Conservation (phyloP, 2,329 filamentous ascomycete species). For the Westerdykella ornata region DNA sequence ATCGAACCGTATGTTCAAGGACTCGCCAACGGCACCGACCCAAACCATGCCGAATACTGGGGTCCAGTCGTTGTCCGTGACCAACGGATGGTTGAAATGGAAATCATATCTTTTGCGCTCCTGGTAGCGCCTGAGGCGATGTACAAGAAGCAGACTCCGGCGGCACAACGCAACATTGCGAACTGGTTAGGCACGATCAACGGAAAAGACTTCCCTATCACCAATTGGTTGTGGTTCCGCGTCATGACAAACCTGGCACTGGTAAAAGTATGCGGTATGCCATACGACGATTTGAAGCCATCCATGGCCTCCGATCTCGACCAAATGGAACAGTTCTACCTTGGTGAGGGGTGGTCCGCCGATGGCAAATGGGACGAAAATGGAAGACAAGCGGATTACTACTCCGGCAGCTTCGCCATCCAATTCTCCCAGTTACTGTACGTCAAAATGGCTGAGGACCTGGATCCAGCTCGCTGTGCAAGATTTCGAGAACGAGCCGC, state of each 20-base stretch:
- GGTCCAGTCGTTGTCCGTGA: conserved; percentile 43
- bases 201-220: conserved; percentile 38
- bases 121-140: conserved; percentile 41
- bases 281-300: conserved; percentile 21
- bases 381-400: conserved; percentile 42
- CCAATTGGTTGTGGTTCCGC: conserved; percentile 47
- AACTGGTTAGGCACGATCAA: conserved; percentile 39
- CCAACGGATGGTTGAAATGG: conserved; percentile 51
- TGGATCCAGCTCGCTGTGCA: conserved; percentile 32
- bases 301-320: conserved; percentile 37
- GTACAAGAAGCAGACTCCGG: conserved; percentile 21
- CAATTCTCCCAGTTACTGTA: conserved; percentile 45
- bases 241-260: conserved; percentile 44
- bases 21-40: conserved; percentile 32
- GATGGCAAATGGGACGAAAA: conserved; percentile 39
- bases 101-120: conserved; percentile 47
- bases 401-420: conserved; percentile 47
- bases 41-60: conserved; percentile 42
- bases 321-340: conserved; percentile 40
- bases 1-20: conserved; percentile 25
- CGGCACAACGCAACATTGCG: conserved; percentile 30
- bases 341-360: conserved; percentile 40
- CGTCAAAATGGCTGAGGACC: conserved; percentile 34
- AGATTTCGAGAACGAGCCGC: conserved; percentile 34
- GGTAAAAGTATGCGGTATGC: conserved; percentile 33